phyloP scores from a whole-genome alignment of 2,329 filamentous ascomycete species.

The Cryoendolithus antarcticus region DNA sequence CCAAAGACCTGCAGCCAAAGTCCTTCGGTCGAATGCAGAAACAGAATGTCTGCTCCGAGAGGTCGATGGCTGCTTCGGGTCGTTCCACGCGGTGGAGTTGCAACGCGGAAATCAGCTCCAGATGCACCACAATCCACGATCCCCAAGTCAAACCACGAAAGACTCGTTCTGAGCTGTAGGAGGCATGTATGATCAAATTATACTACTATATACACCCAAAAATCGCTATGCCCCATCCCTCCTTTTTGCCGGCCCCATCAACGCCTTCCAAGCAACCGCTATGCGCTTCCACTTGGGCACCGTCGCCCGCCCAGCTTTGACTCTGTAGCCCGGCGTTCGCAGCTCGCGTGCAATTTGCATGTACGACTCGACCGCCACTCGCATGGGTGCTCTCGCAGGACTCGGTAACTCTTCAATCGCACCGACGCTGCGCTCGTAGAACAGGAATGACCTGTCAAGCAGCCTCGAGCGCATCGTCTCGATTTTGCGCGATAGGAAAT shows the following conservation, averaged over 20 bases:
- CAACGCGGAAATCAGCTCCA: too few species aligned
- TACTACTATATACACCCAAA: not conserved
- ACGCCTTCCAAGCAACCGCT: conserved; percentile 45
- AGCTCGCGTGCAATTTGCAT: conserved; percentile 63
- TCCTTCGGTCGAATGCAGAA: too few species aligned
- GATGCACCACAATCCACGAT: too few species aligned
- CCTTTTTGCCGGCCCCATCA: conserved; percentile 23
- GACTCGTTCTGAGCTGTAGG: too few species aligned
- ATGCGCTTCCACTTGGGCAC: conserved; percentile 39
- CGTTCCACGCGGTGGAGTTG: too few species aligned
- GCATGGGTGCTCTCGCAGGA: conserved; percentile 50
- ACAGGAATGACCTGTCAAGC: conserved; percentile 47
- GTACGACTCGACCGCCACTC: conserved; percentile 61
- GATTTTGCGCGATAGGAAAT: conserved; percentile 36
- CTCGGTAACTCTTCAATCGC: conserved; percentile 50
- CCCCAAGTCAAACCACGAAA: too few species aligned
- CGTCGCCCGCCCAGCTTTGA: conserved; percentile 34
- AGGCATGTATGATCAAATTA: too few species aligned
- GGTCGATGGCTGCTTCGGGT: too few species aligned
- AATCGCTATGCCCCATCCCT: not conserved
- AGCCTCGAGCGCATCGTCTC: conserved; percentile 41
- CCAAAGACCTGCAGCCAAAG: too few species aligned
- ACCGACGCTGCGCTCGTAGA: conserved; percentile 43
- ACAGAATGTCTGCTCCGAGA: too few species aligned
- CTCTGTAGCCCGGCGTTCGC: conserved; percentile 31